Conservation (phyloP, 1,139 yeast genomes). For the Arxiozyma slooffiae region DNA sequence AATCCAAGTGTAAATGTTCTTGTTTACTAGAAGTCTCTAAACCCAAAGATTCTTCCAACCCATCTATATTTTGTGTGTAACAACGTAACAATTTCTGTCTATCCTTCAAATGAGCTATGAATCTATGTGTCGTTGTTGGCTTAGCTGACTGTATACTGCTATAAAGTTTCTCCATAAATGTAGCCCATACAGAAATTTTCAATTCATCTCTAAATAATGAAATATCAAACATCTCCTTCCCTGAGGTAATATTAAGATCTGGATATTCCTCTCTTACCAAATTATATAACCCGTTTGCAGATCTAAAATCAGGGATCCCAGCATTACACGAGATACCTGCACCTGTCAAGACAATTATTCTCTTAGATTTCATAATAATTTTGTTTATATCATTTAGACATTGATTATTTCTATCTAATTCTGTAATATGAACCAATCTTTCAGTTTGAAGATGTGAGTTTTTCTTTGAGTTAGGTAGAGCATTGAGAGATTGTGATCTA, state of each 20-base stretch:
- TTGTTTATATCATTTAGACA: constrained; percentile 19
- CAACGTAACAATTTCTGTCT: constrained; percentile 67
- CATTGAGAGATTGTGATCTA: constrained; percentile 2
- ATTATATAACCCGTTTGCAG: constrained; percentile 73
- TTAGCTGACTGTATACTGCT: constrained; percentile 51
- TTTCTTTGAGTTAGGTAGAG: constrained; percentile 2
- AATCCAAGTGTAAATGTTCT: constrained; percentile 1
- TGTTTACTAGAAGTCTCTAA: constrained; percentile 23
- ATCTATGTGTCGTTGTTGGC: constrained; percentile 78
- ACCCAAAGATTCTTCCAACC: constrained; percentile 31
- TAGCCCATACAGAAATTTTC: constrained; percentile 56
- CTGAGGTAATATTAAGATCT: constrained; percentile 43
- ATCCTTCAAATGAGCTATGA: constrained; percentile 56
- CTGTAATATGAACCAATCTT: constrained; percentile 10
- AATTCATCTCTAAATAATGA: constrained; percentile 62
- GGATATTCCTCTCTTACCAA: constrained; percentile 59
- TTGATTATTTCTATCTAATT: constrained; percentile 10
- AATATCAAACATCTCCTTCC: constrained; percentile 85
- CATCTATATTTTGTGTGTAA: constrained; percentile 66
- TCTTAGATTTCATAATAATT: constrained; percentile 31
- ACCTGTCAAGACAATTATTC: constrained; percentile 63
- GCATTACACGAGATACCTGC: constrained; percentile 96
- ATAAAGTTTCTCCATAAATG: constrained; percentile 47
- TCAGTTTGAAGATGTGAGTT: constrained; percentile 11
- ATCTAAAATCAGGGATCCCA: constrained; percentile 91